Evolutionary conservation across 768 basidiomycete genomes (phyloP).

Genomic region (Macrolepiota dolichaula): DNA sequence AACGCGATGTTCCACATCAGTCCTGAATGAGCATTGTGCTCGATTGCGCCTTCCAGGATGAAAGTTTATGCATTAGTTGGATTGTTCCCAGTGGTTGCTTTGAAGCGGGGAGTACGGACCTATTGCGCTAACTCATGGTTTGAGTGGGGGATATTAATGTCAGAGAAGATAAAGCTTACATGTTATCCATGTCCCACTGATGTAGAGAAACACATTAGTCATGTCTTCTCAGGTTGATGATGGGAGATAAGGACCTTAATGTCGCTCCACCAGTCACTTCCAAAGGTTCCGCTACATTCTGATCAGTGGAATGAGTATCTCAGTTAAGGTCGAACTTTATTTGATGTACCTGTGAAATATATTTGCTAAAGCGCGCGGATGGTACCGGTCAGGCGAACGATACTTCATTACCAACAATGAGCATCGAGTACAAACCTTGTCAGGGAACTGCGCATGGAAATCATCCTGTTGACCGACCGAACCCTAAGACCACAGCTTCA

Average conservation of each 20-base stretch:
- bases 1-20: conserved; percentile 76
- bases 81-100: background rate
- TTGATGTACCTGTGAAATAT: conserved; percentile 35
- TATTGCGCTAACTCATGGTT: conserved; percentile 16
- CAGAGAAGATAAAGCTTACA: conserved; percentile 34
- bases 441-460: conserved; percentile 51
- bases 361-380: conserved; percentile 30
- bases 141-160: background rate
- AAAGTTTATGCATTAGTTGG: background rate
- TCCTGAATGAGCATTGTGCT: conserved; percentile 38
- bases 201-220: background rate
- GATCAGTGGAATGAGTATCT: conserved; percentile 5
- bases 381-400: background rate
- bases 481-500: conserved; percentile 26
- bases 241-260: conserved; percentile 49
- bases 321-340: background rate
- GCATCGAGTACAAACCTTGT: conserved; percentile 34
- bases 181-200: conserved; percentile 64
- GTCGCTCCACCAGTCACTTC: conserved; percentile 72
- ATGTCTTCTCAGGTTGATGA: background rate
- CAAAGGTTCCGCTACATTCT: conserved; percentile 61
- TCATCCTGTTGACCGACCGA: conserved; percentile 44
- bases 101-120: conserved; percentile 15
- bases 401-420: background rate
- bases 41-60: conserved; percentile 28